These are phyloP conservation scores for Sphagnum contortum DNA, from an alignment of 225 moss, liverwort and hornwort genomes.

Conservation along the genomic window DNA sequence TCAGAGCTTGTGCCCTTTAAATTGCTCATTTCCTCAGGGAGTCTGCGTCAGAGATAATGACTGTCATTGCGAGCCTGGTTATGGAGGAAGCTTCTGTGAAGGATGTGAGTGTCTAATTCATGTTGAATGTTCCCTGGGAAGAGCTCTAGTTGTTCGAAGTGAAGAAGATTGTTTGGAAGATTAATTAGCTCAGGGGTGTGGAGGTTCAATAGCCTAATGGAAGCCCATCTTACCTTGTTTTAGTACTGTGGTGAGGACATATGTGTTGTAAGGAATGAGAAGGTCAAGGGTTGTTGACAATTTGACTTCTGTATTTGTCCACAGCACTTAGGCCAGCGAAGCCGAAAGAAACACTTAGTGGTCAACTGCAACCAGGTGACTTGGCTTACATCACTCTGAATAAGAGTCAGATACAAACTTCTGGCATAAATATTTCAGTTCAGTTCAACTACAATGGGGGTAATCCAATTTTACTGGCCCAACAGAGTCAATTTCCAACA, in stretches of 20 bases:
- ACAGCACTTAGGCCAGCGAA: conserved; percentile 27
- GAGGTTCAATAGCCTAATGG: too few species aligned
- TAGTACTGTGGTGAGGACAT: too few species aligned
- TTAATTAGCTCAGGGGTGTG: too few species aligned
- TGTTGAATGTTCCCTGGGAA: too few species aligned
- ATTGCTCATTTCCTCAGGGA: conserved; percentile 43
- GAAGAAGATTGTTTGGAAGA: too few species aligned
- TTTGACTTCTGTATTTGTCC: too few species aligned
- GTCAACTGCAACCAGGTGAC: conserved; percentile 29
- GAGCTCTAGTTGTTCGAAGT: too few species aligned
- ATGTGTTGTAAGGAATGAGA: too few species aligned
- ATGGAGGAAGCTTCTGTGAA: conserved; percentile 32
- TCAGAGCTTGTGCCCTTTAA: conserved; percentile 29
- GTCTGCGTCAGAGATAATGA: conserved; percentile 19
- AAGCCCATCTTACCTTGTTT: too few species aligned
- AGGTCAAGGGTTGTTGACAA: too few species aligned
- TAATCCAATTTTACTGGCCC: conserved; percentile 30
- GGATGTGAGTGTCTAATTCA: conserved; percentile 22
- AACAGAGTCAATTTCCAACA: conserved; percentile 28
- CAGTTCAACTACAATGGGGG: conserved; percentile 22
- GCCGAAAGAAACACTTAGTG: conserved; percentile 11
- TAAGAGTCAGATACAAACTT: background rate
- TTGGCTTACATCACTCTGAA: conserved; percentile 40
- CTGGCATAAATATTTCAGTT: conserved; percentile 15
- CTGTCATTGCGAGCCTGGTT: conserved; percentile 27